Evolutionary conservation across 176 grass and related monocot genomes (phyloP), one percentile per base, ranked within the genome.

Genomic region (Oryza glaberrima): DNA sequence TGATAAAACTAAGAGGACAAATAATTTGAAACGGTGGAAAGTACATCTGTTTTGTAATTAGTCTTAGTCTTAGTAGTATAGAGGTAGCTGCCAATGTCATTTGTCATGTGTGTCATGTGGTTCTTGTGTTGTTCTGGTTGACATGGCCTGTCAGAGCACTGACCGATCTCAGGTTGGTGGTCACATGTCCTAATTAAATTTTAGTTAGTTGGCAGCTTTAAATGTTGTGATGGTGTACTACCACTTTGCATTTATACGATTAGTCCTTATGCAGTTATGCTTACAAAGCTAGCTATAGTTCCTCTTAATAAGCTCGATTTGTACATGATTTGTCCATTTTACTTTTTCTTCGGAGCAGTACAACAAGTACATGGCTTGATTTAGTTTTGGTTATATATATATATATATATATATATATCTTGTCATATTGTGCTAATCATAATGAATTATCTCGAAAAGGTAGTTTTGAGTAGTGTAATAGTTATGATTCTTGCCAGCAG

Each of bases 41-140:
- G 35, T 32, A 32, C 30, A 36, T 4, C 5, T 34, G 34, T 43
- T n/a, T 22, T 19, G 19, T 72, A 58, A 12, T 10, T 78, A 47
- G 38, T 52, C 45, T 7, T 54, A 12, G 47, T 76, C 20, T 2
- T 30, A 28, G 19, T 65, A 66, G 66, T 5, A 45, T 4, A 47
- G 34, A 5, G 67, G n/a, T 22, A 76, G 35, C 1, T 82, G 17
- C 67, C 70, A 45, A 32, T 32, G 30, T 32, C 30, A 32, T 32
- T 26, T 86, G 40, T 41, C 30, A 32, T 32, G 38, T 86, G 40
- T 41, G 7, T 40, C 74, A 90, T 86, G 74, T 90, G 88, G 84
- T 67, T 86, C 64, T 78, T 86, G 38, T 86, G 79, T 70, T 86
- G 74, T 70, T 82, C 35, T 78, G 16, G 34, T 14, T 79, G 73